Evolutionary conservation across 176 grass and related monocot genomes (phyloP).

Genomic region (Lolium multiflorum): DNA sequence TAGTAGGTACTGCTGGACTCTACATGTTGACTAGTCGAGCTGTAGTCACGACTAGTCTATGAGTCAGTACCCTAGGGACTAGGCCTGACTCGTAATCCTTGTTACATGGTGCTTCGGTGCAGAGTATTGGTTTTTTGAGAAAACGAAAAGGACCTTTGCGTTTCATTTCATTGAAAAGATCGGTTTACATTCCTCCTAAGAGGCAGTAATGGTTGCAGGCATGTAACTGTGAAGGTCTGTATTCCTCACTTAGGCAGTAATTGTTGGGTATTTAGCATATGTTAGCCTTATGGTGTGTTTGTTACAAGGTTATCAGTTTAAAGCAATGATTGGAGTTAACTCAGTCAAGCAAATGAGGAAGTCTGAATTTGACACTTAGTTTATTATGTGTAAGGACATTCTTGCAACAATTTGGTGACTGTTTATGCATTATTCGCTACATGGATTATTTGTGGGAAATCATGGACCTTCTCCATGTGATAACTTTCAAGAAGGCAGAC

Average conservation of each 20-base stretch:
- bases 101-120: neutral
- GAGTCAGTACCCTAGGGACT: neutral
- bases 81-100: neutral
- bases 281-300: neutral
- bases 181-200: no score
- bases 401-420: neutral
- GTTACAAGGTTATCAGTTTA: neutral
- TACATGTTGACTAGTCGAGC: neutral
- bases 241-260: no score
- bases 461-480: neutral
- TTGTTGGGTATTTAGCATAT: neutral
- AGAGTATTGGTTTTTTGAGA: neutral
- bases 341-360: neutral
- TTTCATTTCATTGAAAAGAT: no score
- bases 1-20: neutral
- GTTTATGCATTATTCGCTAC: neutral
- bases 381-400: neutral
- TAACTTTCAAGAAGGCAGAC: neutral
- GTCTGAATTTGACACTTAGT: neutral
- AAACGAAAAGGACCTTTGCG: no score
- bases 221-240: neutral
- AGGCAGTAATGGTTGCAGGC: neutral
- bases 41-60: neutral
- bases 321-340: neutral
- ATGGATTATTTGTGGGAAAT: neutral